Evolutionary conservation across 352 stramenopile genomes (phyloP).

Genomic region (Phytophthora cryptogea): DNA sequence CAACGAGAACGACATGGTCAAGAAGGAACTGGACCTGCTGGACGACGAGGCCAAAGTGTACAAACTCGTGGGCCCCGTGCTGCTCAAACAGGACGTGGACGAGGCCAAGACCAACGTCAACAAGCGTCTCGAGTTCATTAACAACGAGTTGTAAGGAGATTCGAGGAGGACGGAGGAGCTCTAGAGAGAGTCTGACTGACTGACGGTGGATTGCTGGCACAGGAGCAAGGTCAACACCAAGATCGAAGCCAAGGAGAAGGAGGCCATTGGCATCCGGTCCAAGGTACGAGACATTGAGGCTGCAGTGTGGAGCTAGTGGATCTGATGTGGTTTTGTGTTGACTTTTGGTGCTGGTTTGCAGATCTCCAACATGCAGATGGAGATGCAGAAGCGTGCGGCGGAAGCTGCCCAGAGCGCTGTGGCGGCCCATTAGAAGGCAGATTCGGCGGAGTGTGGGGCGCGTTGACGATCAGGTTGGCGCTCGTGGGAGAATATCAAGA

Average conservation of each 20-base stretch:
- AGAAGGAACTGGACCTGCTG: conserved; percentile 91
- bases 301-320: no score
- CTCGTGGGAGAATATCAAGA: not conserved
- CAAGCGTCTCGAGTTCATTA: conserved; percentile 97
- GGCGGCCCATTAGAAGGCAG: conserved; percentile 38
- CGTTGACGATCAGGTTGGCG: not conserved
- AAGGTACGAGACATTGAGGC: conserved; percentile 50
- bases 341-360: conserved; percentile 22
- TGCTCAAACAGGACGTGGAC: conserved; percentile 95
- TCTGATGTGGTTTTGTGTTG: not conserved
- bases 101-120: conserved; percentile 95
- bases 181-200: not conserved
- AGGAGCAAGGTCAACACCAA: conserved; percentile 89
- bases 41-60: conserved; percentile 91
- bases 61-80: conserved; percentile 95
- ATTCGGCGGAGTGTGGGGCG: not conserved
- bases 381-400: conserved; percentile 87
- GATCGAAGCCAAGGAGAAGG: conserved; percentile 91
- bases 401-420: conserved; percentile 74
- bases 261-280: conserved; percentile 87
- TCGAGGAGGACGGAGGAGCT: not conserved
- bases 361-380: conserved; percentile 91
- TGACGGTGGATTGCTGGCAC: not conserved
- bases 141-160: conserved; percentile 85
- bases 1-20: conserved; percentile 97